phyloP scores from a whole-genome alignment of 2,329 filamentous ascomycete genomes.

The Colletotrichum simmondsii region DNA sequence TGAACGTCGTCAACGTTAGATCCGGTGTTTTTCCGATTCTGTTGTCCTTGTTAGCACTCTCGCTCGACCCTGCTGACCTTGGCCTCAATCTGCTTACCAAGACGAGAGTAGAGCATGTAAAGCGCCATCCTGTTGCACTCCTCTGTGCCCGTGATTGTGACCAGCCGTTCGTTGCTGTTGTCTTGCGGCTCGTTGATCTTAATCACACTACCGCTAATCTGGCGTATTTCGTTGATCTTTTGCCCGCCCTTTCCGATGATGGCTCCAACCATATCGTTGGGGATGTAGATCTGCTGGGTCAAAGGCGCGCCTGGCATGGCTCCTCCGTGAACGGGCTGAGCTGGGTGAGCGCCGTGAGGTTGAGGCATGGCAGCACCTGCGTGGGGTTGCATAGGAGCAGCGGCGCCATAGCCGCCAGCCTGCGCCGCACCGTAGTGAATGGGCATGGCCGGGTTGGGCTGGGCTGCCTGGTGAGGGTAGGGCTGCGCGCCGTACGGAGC shows the following conservation, averaged over 20 bases:
- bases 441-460: slow-evolving; percentile 70
- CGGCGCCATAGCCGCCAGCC: slow-evolving; percentile 78
- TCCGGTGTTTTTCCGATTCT: slow-evolving; percentile 59
- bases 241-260: slow-evolving; percentile 99
- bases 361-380: slow-evolving; percentile 67
- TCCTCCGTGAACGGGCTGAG: slow-evolving; percentile 77
- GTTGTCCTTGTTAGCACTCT: slow-evolving; percentile 41
- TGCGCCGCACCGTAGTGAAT: slow-evolving; percentile 80
- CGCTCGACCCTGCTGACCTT: background rate
- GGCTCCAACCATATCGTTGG: slow-evolving; percentile 99
- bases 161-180: slow-evolving; percentile 97
- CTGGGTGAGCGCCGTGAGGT: slow-evolving; percentile 63
- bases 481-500: slow-evolving; percentile 78
- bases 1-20: slow-evolving; percentile 43
- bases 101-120: slow-evolving; percentile 98
- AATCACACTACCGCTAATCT: slow-evolving; percentile 96
- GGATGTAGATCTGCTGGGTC: slow-evolving; percentile 98
- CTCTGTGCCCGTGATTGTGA: slow-evolving; percentile 96
- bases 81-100: slow-evolving; percentile 71
- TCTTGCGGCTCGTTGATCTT: slow-evolving; percentile 99
- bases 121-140: slow-evolving; percentile 99
- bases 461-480: slow-evolving; percentile 74
- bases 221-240: slow-evolving; percentile 99
- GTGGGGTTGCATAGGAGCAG: slow-evolving; percentile 82
- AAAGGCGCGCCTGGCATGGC: slow-evolving; percentile 80